Conservation (phyloP, 768 basidiomycete genomes). For the Lactarius quietus region DNA sequence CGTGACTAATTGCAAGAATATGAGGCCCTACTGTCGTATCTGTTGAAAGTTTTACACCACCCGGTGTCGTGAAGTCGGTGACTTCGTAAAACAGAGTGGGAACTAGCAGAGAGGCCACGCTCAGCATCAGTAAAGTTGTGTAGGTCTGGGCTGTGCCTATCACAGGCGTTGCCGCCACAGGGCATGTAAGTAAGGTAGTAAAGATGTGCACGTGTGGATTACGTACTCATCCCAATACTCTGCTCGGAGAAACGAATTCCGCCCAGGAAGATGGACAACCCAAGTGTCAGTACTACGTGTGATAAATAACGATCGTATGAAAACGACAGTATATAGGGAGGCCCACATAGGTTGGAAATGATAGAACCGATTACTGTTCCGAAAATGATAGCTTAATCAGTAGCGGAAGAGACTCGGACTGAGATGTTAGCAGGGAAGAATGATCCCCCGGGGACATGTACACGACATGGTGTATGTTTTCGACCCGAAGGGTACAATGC, state of each 20-base stretch:
- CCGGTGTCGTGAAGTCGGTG: constrained; percentile 25
- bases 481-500: neutral
- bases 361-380: constrained; percentile 44
- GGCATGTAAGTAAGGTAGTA: neutral
- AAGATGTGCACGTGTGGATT: neutral
- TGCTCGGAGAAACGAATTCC: constrained; percentile 75
- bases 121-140: constrained; percentile 69
- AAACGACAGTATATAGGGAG: neutral
- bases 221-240: constrained; percentile 69
- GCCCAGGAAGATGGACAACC: constrained; percentile 89
- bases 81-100: constrained; percentile 78
- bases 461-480: neutral
- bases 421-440: neutral
- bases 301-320: constrained; percentile 4
- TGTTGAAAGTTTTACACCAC: constrained; percentile 27
- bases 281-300: constrained; percentile 65
- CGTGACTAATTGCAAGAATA: constrained; percentile 50
- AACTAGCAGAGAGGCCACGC: constrained; percentile 76
- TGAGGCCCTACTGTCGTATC: constrained; percentile 36
- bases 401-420: neutral
- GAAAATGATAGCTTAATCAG: neutral
- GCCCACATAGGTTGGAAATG: constrained; percentile 42
- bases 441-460: neutral
- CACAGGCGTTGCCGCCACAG: neutral
- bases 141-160: constrained; percentile 63